phyloP scores from a whole-genome alignment of 176 grass and related monocot genomes.

The Zoysia pacifica region DNA sequence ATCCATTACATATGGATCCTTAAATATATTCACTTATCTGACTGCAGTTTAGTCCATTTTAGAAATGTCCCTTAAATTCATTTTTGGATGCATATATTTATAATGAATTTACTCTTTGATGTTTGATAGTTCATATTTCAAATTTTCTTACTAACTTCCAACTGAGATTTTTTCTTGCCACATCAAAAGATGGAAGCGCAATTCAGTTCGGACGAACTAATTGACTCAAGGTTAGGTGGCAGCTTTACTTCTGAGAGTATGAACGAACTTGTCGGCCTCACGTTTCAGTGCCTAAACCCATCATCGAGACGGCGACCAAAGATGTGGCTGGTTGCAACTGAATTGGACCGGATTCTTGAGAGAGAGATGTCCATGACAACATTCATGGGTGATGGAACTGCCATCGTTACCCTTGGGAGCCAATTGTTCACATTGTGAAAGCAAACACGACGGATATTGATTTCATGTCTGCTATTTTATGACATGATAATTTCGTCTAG shows the following conservation, averaged over 20 bases:
- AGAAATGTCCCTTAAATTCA: slow-evolving; percentile 9
- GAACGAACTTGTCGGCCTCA: slow-evolving; percentile 66
- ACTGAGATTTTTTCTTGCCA: slow-evolving; percentile 42
- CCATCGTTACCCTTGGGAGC: slow-evolving; percentile 92
- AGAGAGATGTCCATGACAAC: slow-evolving; percentile 89
- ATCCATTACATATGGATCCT: slow-evolving; percentile 4
- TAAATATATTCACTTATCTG: slow-evolving; percentile 28
- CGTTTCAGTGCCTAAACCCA: slow-evolving; percentile 77
- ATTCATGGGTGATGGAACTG: slow-evolving; percentile 89
- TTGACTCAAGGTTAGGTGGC: slow-evolving; percentile 72
- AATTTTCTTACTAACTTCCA: not conserved
- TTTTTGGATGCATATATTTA: slow-evolving; percentile 6
- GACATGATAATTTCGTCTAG: slow-evolving; percentile 50
- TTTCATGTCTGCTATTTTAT: slow-evolving; percentile 67
- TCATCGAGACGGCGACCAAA: slow-evolving; percentile 63
- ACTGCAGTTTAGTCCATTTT: not conserved
- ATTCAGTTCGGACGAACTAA: slow-evolving; percentile 63
- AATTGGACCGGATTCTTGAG: slow-evolving; percentile 84
- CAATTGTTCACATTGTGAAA: slow-evolving; percentile 80
- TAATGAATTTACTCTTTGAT: not conserved
- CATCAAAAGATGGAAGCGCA: slow-evolving; percentile 69
- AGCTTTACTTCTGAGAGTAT: slow-evolving; percentile 93
- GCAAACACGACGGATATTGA: not conserved
- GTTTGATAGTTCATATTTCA: slow-evolving; percentile 4
- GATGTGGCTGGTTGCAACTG: slow-evolving; percentile 61